Evolutionary conservation across 768 basidiomycete genomes (phyloP).

Genomic region (Crepidotus variabilis): DNA sequence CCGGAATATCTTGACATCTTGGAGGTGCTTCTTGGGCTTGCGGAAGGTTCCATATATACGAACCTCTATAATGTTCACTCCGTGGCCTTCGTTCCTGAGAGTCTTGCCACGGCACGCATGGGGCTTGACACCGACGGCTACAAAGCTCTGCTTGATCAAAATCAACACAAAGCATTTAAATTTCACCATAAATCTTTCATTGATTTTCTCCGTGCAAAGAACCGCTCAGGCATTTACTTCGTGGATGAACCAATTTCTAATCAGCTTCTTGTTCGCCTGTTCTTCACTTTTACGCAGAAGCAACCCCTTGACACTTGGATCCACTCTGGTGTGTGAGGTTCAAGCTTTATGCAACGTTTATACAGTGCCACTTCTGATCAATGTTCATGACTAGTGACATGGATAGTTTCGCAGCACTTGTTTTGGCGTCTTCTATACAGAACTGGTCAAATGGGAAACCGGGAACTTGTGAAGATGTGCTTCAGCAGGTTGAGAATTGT

Average conservation of each 20-base stretch:
- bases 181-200: neutral
- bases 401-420: too few relatives aligned
- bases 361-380: too few relatives aligned
- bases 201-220: neutral
- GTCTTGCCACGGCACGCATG: neutral
- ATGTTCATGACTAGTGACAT: too few relatives aligned
- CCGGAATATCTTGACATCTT: neutral
- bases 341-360: too few relatives aligned
- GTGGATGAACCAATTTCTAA: neutral
- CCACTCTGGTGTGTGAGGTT: too few relatives aligned
- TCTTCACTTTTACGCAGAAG: too few relatives aligned
- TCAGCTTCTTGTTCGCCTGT: neutral
- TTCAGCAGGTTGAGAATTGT: too few relatives aligned
- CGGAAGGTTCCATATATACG: neutral
- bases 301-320: too few relatives aligned
- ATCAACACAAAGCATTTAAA: neutral
- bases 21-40: neutral
- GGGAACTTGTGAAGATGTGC: too few relatives aligned
- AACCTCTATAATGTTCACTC: neutral
- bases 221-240: neutral
- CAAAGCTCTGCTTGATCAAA: neutral
- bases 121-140: neutral
- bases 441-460: too few relatives aligned
- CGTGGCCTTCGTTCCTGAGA: neutral
- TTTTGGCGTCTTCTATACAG: too few relatives aligned